Percentiles rank a stretch among this genome's conserved stretches.
These are phyloP conservation scores for Chaetomiaceae sp. DNA, from an alignment of 2,329 filamentous ascomycete genomes.

Conservation along the genomic window DNA sequence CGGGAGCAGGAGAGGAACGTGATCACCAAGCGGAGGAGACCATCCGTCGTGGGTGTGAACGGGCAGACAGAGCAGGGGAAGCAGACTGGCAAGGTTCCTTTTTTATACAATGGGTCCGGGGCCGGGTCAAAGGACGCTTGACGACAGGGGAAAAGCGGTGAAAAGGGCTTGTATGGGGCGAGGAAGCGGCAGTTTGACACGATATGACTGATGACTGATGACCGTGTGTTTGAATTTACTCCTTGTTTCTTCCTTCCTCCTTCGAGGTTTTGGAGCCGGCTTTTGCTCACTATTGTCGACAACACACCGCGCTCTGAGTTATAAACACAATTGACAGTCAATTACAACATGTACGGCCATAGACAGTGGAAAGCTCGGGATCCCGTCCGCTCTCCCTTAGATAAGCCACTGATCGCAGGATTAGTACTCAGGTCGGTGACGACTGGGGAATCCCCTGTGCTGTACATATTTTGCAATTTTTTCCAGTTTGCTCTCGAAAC, in stretches of 20 bases:
- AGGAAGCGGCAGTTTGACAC: neutral
- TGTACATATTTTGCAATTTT: too few relatives aligned
- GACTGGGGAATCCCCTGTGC: too few relatives aligned
- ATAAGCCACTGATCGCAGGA: too few relatives aligned
- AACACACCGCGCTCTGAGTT: too few relatives aligned
- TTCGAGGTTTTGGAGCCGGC: too few relatives aligned
- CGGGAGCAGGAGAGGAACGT: neutral
- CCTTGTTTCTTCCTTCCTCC: neutral
- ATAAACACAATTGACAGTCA: too few relatives aligned
- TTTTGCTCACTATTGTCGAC: too few relatives aligned
- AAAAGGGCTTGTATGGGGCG: neutral
- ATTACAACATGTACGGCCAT: too few relatives aligned
- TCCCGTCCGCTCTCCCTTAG: too few relatives aligned
- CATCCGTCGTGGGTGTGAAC: neutral
- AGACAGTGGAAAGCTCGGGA: too few relatives aligned
- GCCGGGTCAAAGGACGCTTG: neutral
- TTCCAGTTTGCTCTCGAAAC: too few relatives aligned
- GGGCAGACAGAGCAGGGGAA: neutral
- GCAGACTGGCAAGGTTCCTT: neutral
- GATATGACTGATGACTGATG: constrained; percentile 21
- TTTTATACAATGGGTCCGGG: neutral
- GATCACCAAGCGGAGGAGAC: neutral
- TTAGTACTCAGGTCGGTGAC: too few relatives aligned
- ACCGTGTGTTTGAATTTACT: neutral
- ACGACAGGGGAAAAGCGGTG: neutral